Evolutionary conservation across 129 eudicot genomes (phyloP).

Genomic region (Helianthus annuus): HanXRQr2.0-SUNRISE NC_035434.2:171753229-171753728

Average conservation of each 20-base stretch:
- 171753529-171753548: background rate
- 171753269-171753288: too few species aligned
- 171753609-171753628: too few species aligned
- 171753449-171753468: background rate
- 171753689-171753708: background rate
- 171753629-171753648: background rate
- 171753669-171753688: too few species aligned
- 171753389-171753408: too few species aligned
- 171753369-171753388: too few species aligned
- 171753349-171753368: too few species aligned
- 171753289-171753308: too few species aligned
- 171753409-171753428: background rate
- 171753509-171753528: background rate
- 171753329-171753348: too few species aligned
- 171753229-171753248: too few species aligned
- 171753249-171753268: too few species aligned
- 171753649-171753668: background rate
- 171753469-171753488: background rate
- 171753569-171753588: background rate
- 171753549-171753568: background rate
- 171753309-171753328: too few species aligned
- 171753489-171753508: background rate
- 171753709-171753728: background rate
- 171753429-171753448: background rate
- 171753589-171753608: too few species aligned